A percentile compares a stretch with the other conserved stretches of the same genome.
These are phyloP conservation scores for Wickerhamiella siamensis DNA, from an alignment of 805 yeast genomes.

Conservation along the genomic window DNA sequence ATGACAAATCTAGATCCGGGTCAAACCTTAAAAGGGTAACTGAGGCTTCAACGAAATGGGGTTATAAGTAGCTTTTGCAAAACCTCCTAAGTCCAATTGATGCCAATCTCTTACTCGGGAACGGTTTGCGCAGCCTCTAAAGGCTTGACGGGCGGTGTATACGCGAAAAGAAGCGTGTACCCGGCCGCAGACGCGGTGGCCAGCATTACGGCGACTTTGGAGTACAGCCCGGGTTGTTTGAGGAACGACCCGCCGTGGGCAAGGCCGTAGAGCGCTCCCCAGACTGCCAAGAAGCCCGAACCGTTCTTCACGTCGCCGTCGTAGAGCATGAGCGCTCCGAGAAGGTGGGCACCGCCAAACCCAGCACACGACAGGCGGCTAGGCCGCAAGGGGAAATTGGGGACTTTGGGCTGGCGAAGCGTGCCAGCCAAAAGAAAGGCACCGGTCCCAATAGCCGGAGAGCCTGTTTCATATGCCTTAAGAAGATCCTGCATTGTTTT, in stretches of 20 bases:
- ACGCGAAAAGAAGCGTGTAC: slow-evolving; percentile 14
- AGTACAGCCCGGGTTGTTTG: slow-evolving; percentile 8
- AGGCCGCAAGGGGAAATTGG: slow-evolving; percentile 11
- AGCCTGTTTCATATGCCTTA: slow-evolving; percentile 7
- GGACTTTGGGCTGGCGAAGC: slow-evolving; percentile 10
- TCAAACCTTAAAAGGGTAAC: no score
- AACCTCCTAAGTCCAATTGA: no score
- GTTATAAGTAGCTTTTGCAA: no score
- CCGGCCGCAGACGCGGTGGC: slow-evolving; percentile 14
- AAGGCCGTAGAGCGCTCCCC: slow-evolving; percentile 17
- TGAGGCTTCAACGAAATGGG: no score
- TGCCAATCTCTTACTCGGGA: not conserved
- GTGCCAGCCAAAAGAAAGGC: slow-evolving; percentile 13
- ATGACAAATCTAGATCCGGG: not conserved
- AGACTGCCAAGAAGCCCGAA: slow-evolving; percentile 19
- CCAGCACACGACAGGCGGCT: slow-evolving; percentile 13
- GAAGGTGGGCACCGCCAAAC: slow-evolving; percentile 19
- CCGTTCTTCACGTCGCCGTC: slow-evolving; percentile 21
- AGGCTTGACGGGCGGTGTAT: slow-evolving; percentile 3
- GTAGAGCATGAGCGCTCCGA: slow-evolving; percentile 19
- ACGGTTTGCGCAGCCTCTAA: not conserved
- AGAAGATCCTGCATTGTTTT: not conserved
- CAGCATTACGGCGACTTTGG: slow-evolving; percentile 6
- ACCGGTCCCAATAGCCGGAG: slow-evolving; percentile 15
- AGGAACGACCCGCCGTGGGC: slow-evolving; percentile 14